Evolutionary conservation across 257 asterid genomes (phyloP), one percentile per base, ranked within the genome.

Genomic region (Mentha longifolia): DNA sequence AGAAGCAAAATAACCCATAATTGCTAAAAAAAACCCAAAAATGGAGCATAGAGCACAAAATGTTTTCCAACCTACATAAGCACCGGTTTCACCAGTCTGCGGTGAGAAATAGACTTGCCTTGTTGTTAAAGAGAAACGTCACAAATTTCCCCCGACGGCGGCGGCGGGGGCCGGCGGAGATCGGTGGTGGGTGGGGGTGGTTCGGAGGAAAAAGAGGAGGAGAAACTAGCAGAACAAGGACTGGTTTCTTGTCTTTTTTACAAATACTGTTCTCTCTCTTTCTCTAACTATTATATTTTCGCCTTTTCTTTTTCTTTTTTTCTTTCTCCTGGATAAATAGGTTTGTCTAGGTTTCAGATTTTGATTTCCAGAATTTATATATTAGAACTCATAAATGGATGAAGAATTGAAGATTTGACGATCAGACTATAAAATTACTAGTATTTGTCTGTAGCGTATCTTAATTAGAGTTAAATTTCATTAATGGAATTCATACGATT

Each of bases 171-270:
- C 47, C 39, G 79, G 74, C 71, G 79, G 77, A 65, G 87, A 74
- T 79, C 82, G 83, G 84, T 42, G 77, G 82, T 50, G 76, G 78
- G 77, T 70, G 84, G 82, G 65, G 67, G 68, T 54, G 62, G 76
- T 67, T 64, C 41, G 70, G 85, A 67, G 70, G 75, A 76, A 77
- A 20, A 50, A 43, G 42, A 2, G 52, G 65, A 42, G 70, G 19
- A 56, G 59, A 71, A 62, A 56, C 25, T 72, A 76, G 82, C 72
- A 60, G 77, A 65, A 74, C 68, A 39, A 15, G 51, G 73, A 49
- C 73, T 77, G 76, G 74, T 61, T 68, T 63, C 65, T 67, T 72
- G 74, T 22, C 65, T 51, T 61, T 63, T 75, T 66, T 56, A 65
- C 76, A 67, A 67, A 55, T 68, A 33, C 37, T 61, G 14, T 13